These are phyloP conservation scores for Torrubiella hemipterigena DNA, from an alignment of 2,329 filamentous ascomycete genomes.

Conservation along the genomic window DNA sequence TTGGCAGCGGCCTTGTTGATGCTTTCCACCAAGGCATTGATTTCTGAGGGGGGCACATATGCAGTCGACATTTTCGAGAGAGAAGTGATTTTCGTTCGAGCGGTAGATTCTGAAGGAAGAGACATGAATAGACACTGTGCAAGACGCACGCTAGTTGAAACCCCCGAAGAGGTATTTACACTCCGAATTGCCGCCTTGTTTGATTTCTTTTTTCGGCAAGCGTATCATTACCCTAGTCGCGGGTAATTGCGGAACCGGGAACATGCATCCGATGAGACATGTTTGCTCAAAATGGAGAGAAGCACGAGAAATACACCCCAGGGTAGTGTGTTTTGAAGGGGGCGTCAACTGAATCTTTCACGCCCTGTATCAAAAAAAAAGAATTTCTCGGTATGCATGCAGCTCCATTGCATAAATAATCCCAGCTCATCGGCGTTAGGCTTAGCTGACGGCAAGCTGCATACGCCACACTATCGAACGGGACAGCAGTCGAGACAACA, in stretches of 20 bases:
- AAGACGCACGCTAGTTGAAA: no score
- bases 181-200: no score
- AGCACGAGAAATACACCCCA: neutral
- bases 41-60: neutral
- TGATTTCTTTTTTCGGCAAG: neutral
- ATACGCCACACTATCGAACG: no score
- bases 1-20: neutral
- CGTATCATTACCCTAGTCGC: neutral
- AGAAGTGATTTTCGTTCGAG: neutral
- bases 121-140: no score
- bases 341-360: neutral
- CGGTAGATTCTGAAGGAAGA: neutral
- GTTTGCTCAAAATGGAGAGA: neutral
- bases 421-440: no score
- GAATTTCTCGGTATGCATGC: no score
- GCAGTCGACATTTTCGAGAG: neutral
- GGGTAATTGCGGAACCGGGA: neutral
- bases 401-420: no score
- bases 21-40: neutral
- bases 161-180: no score
- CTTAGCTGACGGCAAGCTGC: no score
- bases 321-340: no score
- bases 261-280: neutral
- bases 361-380: no score
- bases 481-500: no score